Evolutionary conservation across 1,139 yeast species (phyloP), one percentile per base, ranked within the genome.

Genomic region (Entelexis paramagnoliae): DNA sequence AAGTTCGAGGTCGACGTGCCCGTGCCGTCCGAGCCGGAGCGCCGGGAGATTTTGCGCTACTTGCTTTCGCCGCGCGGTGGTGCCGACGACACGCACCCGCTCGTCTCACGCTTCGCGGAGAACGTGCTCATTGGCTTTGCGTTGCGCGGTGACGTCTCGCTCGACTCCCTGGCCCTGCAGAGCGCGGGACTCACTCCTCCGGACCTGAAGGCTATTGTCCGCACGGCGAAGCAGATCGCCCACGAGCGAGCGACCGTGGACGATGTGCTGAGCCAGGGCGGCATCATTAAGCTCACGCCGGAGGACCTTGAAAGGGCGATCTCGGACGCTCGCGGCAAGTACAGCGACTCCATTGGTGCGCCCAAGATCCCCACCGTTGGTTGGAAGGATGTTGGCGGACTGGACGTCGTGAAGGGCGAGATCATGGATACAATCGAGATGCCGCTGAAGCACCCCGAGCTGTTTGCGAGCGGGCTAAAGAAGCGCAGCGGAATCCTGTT

Each of bases 311-410:
- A 77, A 50, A 68, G 67, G 20, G 85, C 96, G 0, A 86, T 88
- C 49, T 78, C 81, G 52, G 83, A 78, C 53, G 96, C 96, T 0
- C 74, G 97, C 62, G 81, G 80, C 62, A 89, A 85, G 64, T 88
- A 83, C 66, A 83, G 95, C 63, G 96, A 87, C 60, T 83, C 96
- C 0, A 89, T 91, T 56, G 98, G 98, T 13, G 97, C 97, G 0
- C 98, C 98, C 16, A 75, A 89, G 59, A 91, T 91, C 58, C 98
- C 98, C 1, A 81, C 84, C 61, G 97, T 91, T 9, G 81, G 82
- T 55, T 91, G 98, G 98, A 89, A 83, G 60, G 96, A 87, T 66
- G 89, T 87, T 54, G 96, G 96, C 39, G 96, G 96, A 0, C 73
- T 91, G 59, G 96, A 87, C 56, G 66, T 81, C 46, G 95, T 88